Evolutionary conservation across 345 rosid genomes (phyloP).

Genomic region (Alliaria petiolata): DNA sequence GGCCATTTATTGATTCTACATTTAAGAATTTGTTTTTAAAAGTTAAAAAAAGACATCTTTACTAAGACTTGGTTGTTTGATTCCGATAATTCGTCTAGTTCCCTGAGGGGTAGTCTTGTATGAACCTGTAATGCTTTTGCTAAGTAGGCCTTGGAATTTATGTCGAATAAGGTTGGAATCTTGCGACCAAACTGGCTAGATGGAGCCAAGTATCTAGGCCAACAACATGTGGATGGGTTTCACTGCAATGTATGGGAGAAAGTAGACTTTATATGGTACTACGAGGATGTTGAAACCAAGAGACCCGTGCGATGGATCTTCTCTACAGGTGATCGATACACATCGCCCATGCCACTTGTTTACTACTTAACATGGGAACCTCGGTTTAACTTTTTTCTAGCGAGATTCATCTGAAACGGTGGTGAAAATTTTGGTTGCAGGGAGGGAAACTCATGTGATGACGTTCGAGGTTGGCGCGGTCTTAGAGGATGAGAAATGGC

Average conservation of each 20-base stretch:
- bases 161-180: slow-evolving; percentile 41
- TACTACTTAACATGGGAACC: neutral
- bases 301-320: slow-evolving; percentile 67
- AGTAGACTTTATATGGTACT: slow-evolving; percentile 62
- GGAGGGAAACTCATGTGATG: slow-evolving; percentile 54
- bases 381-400: neutral
- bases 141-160: neutral
- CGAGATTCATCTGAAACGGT: neutral
- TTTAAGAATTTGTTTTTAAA: too few species aligned
- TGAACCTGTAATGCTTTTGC: too few species aligned
- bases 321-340: slow-evolving; percentile 38
- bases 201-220: slow-evolving; percentile 59
- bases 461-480: slow-evolving; percentile 63
- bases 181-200: slow-evolving; percentile 65
- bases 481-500: slow-evolving; percentile 58
- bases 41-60: too few species aligned
- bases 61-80: too few species aligned
- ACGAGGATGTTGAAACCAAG: slow-evolving; percentile 55
- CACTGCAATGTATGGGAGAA: slow-evolving; percentile 64
- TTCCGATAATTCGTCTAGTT: too few species aligned
- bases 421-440: slow-evolving; percentile 29
- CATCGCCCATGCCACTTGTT: neutral
- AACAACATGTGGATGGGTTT: slow-evolving; percentile 43
- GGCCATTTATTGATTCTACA: too few species aligned
- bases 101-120: too few species aligned